phyloP scores from a whole-genome alignment of 176 grass and related monocot genomes.

The Hordeum vulgare region DNA sequence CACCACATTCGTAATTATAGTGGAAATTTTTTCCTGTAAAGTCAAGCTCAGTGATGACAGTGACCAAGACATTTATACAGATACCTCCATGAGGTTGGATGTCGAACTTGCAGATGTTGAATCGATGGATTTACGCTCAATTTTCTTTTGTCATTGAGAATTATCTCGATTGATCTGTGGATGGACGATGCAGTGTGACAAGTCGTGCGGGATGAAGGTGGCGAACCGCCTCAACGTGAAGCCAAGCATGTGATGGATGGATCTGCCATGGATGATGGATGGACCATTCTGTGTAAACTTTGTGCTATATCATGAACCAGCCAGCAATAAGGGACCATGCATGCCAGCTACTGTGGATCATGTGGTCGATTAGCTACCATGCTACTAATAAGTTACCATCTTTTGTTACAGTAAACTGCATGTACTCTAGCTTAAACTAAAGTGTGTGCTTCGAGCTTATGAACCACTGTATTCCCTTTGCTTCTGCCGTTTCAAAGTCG shows the following conservation, averaged over 20 bases:
- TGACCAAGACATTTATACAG: too few species aligned
- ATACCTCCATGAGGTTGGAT: too few species aligned
- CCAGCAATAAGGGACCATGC: not conserved
- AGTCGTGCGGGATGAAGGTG: slow-evolving; percentile 63
- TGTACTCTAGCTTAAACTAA: not conserved
- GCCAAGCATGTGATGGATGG: slow-evolving; percentile 65
- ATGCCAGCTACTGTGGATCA: not conserved
- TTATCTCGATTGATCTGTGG: not conserved
- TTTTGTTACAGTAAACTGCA: not conserved
- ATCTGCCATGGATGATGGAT: not conserved
- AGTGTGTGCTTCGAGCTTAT: not conserved
- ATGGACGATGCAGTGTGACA: slow-evolving; percentile 49
- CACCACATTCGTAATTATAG: too few species aligned
- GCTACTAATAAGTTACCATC: not conserved
- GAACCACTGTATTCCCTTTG: not conserved
- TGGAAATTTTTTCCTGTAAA: too few species aligned
- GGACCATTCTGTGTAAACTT: not conserved
- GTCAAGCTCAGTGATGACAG: too few species aligned
- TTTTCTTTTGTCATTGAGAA: too few species aligned
- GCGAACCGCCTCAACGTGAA: slow-evolving; percentile 73
- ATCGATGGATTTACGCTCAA: not conserved
- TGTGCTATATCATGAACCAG: not conserved
- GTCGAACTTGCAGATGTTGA: too few species aligned
- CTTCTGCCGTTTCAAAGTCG: too few species aligned
- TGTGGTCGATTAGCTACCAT: not conserved